Evolutionary conservation across 495 filamentous ascomycete genomes (phyloP).

Genomic region (Patellaria atrata): DNA sequence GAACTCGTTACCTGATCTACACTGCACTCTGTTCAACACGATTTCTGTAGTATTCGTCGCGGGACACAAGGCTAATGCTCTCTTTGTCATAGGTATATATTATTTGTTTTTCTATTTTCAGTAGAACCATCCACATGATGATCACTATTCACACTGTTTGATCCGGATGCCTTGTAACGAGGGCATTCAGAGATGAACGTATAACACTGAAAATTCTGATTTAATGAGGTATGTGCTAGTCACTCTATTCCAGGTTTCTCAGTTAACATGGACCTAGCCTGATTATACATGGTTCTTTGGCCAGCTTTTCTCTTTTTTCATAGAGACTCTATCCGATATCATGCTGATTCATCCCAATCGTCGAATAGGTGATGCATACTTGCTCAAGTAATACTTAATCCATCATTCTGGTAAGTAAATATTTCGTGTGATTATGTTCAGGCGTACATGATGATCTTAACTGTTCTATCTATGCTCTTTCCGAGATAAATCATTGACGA

Average conservation of each 20-base stretch:
- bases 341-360: conserved; percentile 1
- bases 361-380: not conserved
- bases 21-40: conserved; percentile 2
- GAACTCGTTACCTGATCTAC: conserved; percentile 29
- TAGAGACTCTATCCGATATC: conserved; percentile 1
- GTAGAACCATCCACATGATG: conserved; percentile 45
- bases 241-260: not conserved
- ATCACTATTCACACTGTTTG: conserved; percentile 99
- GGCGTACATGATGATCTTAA: conserved; percentile 51
- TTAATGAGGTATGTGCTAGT: conserved; percentile 66
- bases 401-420: conserved; percentile 1
- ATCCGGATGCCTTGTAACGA: conserved; percentile 40
- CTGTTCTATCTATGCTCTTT: conserved; percentile 67
- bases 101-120: conserved; percentile 12
- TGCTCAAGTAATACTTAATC: not conserved
- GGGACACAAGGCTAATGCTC: conserved; percentile 5
- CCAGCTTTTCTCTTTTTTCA: not conserved
- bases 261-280: conserved; percentile 17
- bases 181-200: conserved; percentile 53
- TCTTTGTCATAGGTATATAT: conserved; percentile 8
- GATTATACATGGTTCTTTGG: conserved; percentile 19
- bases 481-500: conserved; percentile 52
- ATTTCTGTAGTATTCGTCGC: conserved; percentile 2
- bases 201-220: conserved; percentile 87
- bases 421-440: conserved; percentile 1